phyloP scores from a whole-genome alignment of 2,329 filamentous ascomycete species.

The Paraphoma sp. region DNA sequence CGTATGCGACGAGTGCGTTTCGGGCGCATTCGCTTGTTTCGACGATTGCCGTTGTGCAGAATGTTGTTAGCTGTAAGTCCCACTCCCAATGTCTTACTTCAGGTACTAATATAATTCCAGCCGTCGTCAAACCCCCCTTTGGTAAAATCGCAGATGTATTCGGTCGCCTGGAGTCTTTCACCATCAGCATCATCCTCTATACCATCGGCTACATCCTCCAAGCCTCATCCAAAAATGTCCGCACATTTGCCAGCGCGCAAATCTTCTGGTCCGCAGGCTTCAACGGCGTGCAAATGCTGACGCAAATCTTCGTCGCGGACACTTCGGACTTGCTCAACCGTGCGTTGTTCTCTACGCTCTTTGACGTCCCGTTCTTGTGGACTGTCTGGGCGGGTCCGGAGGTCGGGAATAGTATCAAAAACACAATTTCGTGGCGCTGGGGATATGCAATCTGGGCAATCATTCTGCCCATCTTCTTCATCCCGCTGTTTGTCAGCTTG shows the following conservation, averaged over 20 bases:
- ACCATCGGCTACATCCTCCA: slow-evolving; percentile 65
- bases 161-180: slow-evolving; percentile 66
- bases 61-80: slow-evolving; percentile 59
- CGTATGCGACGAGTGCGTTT: slow-evolving; percentile 72
- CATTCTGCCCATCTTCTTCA: slow-evolving; percentile 62
- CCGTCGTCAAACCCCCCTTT: slow-evolving; percentile 67
- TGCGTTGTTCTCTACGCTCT: slow-evolving; percentile 64
- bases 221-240: slow-evolving; percentile 61
- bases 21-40: slow-evolving; percentile 69
- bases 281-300: slow-evolving; percentile 65
- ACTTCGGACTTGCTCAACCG: slow-evolving; percentile 64
- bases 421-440: slow-evolving; percentile 64
- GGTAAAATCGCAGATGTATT: slow-evolving; percentile 69
- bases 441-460: slow-evolving; percentile 69
- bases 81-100: too few species aligned
- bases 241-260: slow-evolving; percentile 60
- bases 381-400: slow-evolving; percentile 67
- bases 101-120: too few species aligned
- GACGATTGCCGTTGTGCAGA: slow-evolving; percentile 68
- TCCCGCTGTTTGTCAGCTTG: slow-evolving; percentile 61
- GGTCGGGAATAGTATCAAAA: slow-evolving; percentile 58
- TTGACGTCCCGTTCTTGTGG: slow-evolving; percentile 65
- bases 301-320: slow-evolving; percentile 71
- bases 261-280: slow-evolving; percentile 69
- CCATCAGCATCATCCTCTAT: slow-evolving; percentile 61